Percentiles rank a stretch among this genome's conserved stretches.
Conservation (phyloP, 257 asterid genomes). For the Solanum sejunctum region DNA sequence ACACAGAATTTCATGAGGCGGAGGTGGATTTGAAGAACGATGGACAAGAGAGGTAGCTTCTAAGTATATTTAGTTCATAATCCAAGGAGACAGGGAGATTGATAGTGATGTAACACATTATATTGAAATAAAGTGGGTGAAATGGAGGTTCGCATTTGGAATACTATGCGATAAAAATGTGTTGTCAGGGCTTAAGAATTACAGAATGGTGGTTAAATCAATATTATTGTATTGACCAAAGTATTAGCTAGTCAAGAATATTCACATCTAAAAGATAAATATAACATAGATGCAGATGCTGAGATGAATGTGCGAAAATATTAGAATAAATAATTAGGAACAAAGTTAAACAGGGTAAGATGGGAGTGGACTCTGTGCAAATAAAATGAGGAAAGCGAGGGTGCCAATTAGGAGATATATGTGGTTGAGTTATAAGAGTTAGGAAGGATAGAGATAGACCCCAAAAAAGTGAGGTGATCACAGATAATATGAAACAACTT, state of each 20-base stretch:
- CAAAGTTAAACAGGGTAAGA: not conserved
- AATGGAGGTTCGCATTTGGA: not conserved
- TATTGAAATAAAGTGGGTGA: not conserved
- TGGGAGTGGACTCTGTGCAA: not conserved
- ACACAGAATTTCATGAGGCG: not conserved
- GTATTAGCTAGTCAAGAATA: too few species aligned
- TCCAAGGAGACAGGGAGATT: too few species aligned
- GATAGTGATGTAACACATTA: not conserved
- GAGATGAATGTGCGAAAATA: not conserved
- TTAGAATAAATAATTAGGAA: too few species aligned
- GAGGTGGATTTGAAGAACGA: not conserved
- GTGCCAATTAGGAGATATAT: not conserved
- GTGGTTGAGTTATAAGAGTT: too few species aligned
- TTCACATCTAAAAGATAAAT: too few species aligned
- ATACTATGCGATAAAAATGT: not conserved
- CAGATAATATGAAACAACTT: too few species aligned
- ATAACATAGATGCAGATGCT: not conserved
- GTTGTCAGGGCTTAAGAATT: not conserved
- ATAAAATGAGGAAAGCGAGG: not conserved
- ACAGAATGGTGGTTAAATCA: not conserved
- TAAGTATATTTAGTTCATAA: too few species aligned
- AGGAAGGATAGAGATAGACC: too few species aligned
- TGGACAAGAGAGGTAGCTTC: not conserved
- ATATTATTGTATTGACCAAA: not conserved
- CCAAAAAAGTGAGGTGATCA: too few species aligned